Conservation (phyloP, 148 eudicot genomes). For the Chenopodium formosanum region DNA sequence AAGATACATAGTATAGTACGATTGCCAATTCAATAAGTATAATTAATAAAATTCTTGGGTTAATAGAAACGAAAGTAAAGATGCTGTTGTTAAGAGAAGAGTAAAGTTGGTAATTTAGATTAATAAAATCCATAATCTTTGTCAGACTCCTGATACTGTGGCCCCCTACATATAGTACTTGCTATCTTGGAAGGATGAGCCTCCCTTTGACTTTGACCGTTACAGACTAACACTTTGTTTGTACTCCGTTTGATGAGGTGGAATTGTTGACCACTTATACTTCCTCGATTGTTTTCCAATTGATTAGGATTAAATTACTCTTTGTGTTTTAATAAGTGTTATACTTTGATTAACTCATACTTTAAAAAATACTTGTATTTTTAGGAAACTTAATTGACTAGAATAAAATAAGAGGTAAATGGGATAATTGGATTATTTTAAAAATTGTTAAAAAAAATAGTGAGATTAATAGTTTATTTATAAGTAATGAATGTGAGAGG, state of each 20-base stretch:
- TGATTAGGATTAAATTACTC: too few species aligned
- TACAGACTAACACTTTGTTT: conserved; percentile 2
- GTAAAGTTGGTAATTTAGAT: conserved; percentile 7
- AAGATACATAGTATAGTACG: conserved; percentile 7
- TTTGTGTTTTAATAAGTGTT: too few species aligned
- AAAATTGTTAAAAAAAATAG: too few species aligned
- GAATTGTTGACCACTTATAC: neutral
- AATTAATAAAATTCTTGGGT: neutral
- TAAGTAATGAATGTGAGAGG: too few species aligned
- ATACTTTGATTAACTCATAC: too few species aligned
- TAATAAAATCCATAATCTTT: conserved; percentile 24
- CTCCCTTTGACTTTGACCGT: conserved; percentile 30
- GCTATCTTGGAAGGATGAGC: conserved; percentile 26
- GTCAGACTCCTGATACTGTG: conserved; percentile 23
- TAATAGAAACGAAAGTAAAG: conserved; percentile 4
- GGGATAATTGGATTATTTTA: too few species aligned
- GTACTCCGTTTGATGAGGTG: neutral
- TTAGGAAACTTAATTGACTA: too few species aligned
- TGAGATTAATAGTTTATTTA: too few species aligned
- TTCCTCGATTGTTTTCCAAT: too few species aligned
- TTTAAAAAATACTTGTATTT: too few species aligned
- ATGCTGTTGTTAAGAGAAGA: conserved; percentile 9
- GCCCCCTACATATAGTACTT: conserved; percentile 17
- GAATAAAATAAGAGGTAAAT: too few species aligned
- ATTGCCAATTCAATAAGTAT: conserved; percentile 5